A percentile compares a stretch with the other conserved stretches of the same genome.
These are phyloP conservation scores for Nicotiana sylvestris DNA, from an alignment of 257 asterid species.

Conservation along the genomic window DNA sequence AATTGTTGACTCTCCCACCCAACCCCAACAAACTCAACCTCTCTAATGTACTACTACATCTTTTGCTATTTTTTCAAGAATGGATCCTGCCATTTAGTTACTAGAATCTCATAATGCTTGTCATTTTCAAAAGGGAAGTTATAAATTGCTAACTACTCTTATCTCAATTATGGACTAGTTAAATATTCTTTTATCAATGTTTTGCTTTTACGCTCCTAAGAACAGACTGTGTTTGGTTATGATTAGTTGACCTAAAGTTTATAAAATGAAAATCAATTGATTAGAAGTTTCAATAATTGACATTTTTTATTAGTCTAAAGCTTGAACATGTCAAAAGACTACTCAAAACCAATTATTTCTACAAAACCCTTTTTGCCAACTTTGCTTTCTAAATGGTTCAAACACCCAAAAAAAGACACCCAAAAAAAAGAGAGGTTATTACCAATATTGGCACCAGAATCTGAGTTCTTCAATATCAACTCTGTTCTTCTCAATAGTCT, in stretches of 20 bases:
- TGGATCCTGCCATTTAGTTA: too few relatives aligned
- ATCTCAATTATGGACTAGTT: neutral
- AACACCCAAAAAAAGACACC: neutral
- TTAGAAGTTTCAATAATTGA: neutral
- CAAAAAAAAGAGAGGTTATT: conserved; percentile 11
- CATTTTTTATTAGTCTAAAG: neutral
- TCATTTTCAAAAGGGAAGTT: conserved; percentile 5
- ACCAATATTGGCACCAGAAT: conserved; percentile 97
- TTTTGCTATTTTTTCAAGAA: too few relatives aligned
- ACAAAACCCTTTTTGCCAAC: neutral
- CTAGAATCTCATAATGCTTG: neutral
- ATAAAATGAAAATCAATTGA: neutral
- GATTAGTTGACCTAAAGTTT: conserved; percentile 7
- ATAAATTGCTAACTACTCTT: neutral
- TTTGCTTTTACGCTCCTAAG: neutral
- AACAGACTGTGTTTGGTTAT: neutral
- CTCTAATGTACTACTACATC: too few relatives aligned
- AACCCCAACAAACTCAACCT: neutral
- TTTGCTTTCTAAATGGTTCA: conserved; percentile 4
- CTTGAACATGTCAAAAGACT: conserved; percentile 1
- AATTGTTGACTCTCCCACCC: neutral
- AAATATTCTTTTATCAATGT: neutral
- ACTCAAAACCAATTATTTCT: conserved; percentile 3
- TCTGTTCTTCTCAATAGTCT: conserved; percentile 69
- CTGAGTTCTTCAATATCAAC: conserved; percentile 68